These are phyloP conservation scores for Epichloe sibirici DNA, from an alignment of 2,329 filamentous ascomycete species.

Conservation along the genomic window DNA sequence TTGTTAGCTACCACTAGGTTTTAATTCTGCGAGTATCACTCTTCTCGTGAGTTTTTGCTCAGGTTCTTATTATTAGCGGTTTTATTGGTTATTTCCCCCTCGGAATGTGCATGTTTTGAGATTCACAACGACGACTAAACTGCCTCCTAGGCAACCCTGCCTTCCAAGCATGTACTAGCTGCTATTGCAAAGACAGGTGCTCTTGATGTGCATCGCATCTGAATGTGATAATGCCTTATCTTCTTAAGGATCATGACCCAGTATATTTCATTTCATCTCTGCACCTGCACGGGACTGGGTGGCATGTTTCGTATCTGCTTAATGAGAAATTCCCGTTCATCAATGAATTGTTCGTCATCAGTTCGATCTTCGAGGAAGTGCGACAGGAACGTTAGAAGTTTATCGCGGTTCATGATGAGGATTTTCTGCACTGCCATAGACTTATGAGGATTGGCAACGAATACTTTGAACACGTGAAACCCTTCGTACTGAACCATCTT, in stretches of 20 bases:
- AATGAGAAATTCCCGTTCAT: conserved; percentile 94
- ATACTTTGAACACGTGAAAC: conserved; percentile 99
- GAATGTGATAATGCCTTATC: not conserved
- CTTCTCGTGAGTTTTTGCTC: not conserved
- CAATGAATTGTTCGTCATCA: conserved; percentile 96
- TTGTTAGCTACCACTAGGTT: not conserved
- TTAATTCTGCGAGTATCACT: not conserved
- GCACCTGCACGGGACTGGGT: conserved; percentile 39
- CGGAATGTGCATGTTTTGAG: not conserved
- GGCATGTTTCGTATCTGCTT: conserved; percentile 76
- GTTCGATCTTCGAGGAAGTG: conserved; percentile 89
- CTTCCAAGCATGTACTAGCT: not conserved
- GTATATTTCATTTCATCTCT: conserved; percentile 23
- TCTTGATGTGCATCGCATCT: not conserved
- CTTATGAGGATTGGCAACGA: conserved; percentile 97
- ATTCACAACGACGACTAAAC: not conserved
- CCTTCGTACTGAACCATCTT: conserved; percentile 99
- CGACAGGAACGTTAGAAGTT: conserved; percentile 76
- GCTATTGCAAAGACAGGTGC: not conserved
- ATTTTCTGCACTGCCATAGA: conserved; percentile 93
- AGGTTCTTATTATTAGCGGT: not conserved
- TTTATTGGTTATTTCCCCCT: not conserved
- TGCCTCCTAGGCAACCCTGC: not conserved
- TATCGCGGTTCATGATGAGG: conserved; percentile 88
- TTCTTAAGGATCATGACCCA: not conserved